A percentile compares a stretch with the other conserved stretches of the same genome.
Evolutionary conservation across 1,284 basidiomycete species (phyloP).

Genomic region (Agroathelia rolfsii): DNA sequence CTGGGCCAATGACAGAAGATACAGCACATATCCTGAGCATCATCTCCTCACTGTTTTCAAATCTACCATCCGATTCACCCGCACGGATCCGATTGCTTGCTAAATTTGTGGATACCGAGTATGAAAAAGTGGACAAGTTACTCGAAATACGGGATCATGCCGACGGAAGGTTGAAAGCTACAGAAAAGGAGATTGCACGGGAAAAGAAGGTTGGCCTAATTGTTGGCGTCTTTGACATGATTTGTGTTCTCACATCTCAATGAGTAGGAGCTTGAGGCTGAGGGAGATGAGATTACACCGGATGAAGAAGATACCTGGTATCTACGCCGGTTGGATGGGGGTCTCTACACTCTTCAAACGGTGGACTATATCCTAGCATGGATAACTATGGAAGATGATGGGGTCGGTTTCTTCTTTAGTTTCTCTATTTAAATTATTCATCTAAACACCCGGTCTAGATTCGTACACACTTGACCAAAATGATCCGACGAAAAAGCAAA

Average conservation of each 20-base stretch:
- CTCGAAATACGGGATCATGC: constrained; percentile 79
- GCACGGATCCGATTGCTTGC: constrained; percentile 76
- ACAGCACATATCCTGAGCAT: constrained; percentile 83
- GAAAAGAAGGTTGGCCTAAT: constrained; percentile 52
- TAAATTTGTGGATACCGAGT: constrained; percentile 88
- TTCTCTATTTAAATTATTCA: constrained; percentile 1
- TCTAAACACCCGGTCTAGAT: constrained; percentile 37
- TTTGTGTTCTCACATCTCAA: constrained; percentile 2
- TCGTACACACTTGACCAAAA: constrained; percentile 59
- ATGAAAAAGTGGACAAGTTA: constrained; percentile 89
- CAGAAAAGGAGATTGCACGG: constrained; percentile 52
- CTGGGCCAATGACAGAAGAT: constrained; percentile 71
- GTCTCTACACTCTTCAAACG: constrained; percentile 83
- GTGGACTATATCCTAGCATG: constrained; percentile 92
- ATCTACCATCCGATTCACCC: constrained; percentile 79
- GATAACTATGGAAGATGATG: constrained; percentile 97
- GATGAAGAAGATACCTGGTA: constrained; percentile 77
- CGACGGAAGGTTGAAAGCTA: constrained; percentile 41
- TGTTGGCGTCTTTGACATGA: background rate
- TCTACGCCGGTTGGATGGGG: constrained; percentile 74
- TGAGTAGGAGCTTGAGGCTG: constrained; percentile 40
- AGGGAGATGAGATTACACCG: constrained; percentile 47
- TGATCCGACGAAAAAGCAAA: constrained; percentile 65
- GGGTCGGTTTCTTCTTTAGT: constrained; percentile 42
- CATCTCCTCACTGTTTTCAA: constrained; percentile 81